Percentiles rank a stretch among this genome's conserved stretches.
Conservation (phyloP, 2,329 filamentous ascomycete genomes). For the Esteya vermicola region DNA sequence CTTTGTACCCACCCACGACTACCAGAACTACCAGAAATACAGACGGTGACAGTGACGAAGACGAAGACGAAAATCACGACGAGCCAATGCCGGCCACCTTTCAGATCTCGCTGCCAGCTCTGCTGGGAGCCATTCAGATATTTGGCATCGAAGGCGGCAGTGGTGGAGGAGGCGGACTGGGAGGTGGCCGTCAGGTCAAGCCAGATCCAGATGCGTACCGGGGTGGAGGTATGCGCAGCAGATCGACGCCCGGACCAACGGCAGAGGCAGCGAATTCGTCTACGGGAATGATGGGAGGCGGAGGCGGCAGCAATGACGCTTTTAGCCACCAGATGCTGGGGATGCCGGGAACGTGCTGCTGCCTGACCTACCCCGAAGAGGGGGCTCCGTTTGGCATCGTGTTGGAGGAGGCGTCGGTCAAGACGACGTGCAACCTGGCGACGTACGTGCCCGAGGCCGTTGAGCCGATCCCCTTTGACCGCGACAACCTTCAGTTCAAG, state of each 20-base stretch:
- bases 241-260: slow-evolving; percentile 34
- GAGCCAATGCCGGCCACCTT: slow-evolving; percentile 45
- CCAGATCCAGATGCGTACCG: slow-evolving; percentile 45
- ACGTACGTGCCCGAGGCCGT: slow-evolving; percentile 68
- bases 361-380: slow-evolving; percentile 58
- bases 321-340: slow-evolving; percentile 76
- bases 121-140: slow-evolving; percentile 90
- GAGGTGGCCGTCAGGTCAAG: slow-evolving; percentile 42
- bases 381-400: slow-evolving; percentile 74
- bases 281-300: no score
- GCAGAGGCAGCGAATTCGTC: no score
- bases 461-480: slow-evolving; percentile 79
- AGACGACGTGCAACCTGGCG: slow-evolving; percentile 76
- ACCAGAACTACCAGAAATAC: no score
- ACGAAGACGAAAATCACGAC: slow-evolving; percentile 22
- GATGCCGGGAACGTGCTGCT: slow-evolving; percentile 75
- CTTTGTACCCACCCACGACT: slow-evolving; percentile 38
- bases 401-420: slow-evolving; percentile 73
- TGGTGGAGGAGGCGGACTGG: no score
- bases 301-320: slow-evolving; percentile 33
- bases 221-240: no score
- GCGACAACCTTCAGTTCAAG: slow-evolving; percentile 70
- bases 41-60: slow-evolving; percentile 23
- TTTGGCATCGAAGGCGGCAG: slow-evolving; percentile 78
- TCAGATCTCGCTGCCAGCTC: slow-evolving; percentile 70